phyloP scores from a whole-genome alignment of 345 rosid genomes.

The Euphorbia tirucalli region DNA sequence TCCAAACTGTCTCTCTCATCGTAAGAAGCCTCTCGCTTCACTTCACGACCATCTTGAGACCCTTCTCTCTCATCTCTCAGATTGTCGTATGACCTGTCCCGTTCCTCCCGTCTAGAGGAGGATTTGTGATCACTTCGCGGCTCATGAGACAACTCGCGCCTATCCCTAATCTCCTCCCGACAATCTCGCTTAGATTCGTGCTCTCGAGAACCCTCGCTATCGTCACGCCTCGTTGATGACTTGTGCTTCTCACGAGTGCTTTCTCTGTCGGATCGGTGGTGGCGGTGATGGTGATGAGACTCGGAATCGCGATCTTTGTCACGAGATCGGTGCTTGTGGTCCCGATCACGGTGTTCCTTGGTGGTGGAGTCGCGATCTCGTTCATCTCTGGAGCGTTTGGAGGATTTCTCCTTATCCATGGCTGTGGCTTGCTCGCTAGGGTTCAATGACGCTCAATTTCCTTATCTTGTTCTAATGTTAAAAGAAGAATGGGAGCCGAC shows the following conservation, averaged over 20 bases:
- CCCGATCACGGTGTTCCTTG: constrained; percentile 36
- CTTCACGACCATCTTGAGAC: constrained; percentile 28
- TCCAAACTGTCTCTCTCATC: constrained; percentile 40
- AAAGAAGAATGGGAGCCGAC: background rate
- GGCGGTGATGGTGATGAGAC: constrained; percentile 23
- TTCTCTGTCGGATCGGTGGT: constrained; percentile 54
- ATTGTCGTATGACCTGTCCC: constrained; percentile 25
- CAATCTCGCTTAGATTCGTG: constrained; percentile 22
- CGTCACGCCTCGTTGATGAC: constrained; percentile 37
- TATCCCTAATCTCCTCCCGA: constrained; percentile 19
- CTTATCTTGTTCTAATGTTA: background rate
- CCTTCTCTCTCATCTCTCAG: constrained; percentile 40
- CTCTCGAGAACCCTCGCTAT: constrained; percentile 36
- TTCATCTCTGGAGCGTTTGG: constrained; percentile 41
- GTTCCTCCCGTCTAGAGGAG: constrained; percentile 15
- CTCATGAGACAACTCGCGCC: constrained; percentile 36
- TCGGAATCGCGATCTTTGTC: constrained; percentile 53
- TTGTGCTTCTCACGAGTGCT: constrained; percentile 22
- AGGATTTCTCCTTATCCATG: constrained; percentile 51
- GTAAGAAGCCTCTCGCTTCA: constrained; percentile 33
- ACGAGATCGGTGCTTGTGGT: constrained; percentile 43
- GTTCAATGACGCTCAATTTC: background rate
- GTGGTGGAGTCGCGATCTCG: constrained; percentile 29
- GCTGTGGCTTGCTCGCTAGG: constrained; percentile 10
- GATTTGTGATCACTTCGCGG: constrained; percentile 13